Evolutionary conservation across 2,329 filamentous ascomycete species (phyloP).

Genomic region (Colletotrichum sp.): DNA sequence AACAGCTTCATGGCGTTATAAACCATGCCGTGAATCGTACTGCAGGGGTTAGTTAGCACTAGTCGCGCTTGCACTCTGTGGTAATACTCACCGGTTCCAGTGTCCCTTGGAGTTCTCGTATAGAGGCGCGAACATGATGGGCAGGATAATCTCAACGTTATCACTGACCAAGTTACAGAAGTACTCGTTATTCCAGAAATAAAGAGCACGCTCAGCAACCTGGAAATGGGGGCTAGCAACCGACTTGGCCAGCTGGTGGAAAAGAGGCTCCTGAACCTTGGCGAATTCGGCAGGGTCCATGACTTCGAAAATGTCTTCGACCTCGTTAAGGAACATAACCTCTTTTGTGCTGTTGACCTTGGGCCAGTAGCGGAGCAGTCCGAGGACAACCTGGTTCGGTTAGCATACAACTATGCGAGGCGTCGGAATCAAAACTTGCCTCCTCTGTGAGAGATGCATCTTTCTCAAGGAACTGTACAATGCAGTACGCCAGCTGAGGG

Average conservation of each 20-base stretch:
- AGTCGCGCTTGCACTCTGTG: background rate
- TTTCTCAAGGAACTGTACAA: slow-evolving; percentile 98
- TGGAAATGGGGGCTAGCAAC: slow-evolving; percentile 99
- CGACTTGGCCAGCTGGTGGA: slow-evolving; percentile 96
- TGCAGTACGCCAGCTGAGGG: slow-evolving; percentile 96
- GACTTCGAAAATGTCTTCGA: slow-evolving; percentile 99
- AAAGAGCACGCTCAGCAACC: slow-evolving; percentile 94
- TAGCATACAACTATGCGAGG: slow-evolving; percentile 2
- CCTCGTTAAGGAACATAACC: slow-evolving; percentile 99
- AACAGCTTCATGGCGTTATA: slow-evolving; percentile 99
- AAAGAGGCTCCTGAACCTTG: slow-evolving; percentile 96
- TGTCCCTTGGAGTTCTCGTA: slow-evolving; percentile 99
- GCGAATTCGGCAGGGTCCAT: slow-evolving; percentile 99
- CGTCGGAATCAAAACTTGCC: slow-evolving; percentile 51
- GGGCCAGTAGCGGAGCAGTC: slow-evolving; percentile 94
- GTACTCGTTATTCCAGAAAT: slow-evolving; percentile 99
- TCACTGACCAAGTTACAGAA: slow-evolving; percentile 99
- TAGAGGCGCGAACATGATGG: slow-evolving; percentile 98
- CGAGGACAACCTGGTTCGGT: slow-evolving; percentile 77
- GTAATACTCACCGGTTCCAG: slow-evolving; percentile 83
- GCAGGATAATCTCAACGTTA: slow-evolving; percentile 97
- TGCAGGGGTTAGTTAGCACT: slow-evolving; percentile 46
- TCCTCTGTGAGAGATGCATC: slow-evolving; percentile 97
- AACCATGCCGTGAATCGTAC: slow-evolving; percentile 99
- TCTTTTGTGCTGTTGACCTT: slow-evolving; percentile 99